phyloP scores from a whole-genome alignment of 2,329 filamentous ascomycete genomes.

The Penicillium sp. region DNA sequence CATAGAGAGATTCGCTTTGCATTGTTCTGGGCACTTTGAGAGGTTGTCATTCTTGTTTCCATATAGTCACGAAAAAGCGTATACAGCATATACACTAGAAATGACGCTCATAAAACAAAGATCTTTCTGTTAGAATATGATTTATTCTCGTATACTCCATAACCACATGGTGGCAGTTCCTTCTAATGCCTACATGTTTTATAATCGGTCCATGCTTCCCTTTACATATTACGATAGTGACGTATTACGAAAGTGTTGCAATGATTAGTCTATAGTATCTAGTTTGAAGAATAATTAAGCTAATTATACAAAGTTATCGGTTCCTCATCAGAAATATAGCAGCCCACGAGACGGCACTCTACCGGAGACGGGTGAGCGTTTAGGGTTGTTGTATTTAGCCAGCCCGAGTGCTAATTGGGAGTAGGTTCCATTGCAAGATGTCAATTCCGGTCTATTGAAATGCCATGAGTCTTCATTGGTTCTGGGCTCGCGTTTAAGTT shows the following conservation, averaged over 20 bases:
- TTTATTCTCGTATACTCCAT: not conserved
- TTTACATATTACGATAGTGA: not conserved
- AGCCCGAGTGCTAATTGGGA: not conserved
- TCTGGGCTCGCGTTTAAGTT: not conserved
- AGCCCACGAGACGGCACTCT: not conserved
- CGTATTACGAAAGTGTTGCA: no score
- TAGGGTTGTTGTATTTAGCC: not conserved
- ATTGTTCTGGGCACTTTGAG: not conserved
- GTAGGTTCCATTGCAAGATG: not conserved
- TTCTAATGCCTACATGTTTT: not conserved
- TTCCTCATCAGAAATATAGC: not conserved
- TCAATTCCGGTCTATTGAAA: not conserved
- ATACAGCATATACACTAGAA: not conserved
- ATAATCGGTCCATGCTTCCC: not conserved
- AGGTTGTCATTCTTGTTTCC: not conserved
- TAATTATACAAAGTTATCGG: not conserved
- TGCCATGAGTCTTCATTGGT: not conserved
- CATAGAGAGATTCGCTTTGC: not conserved
- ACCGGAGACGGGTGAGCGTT: not conserved
- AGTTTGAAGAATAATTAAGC: not conserved
- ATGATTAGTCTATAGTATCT: no score
- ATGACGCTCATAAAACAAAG: not conserved
- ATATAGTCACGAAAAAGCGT: not conserved
- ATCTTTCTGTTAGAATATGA: not conserved
- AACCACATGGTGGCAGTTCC: not conserved